A percentile compares a stretch with the other conserved stretches of the same genome.
Evolutionary conservation across 2,329 filamentous ascomycete genomes (phyloP).

Genomic region (Orbilia javanica): DNA sequence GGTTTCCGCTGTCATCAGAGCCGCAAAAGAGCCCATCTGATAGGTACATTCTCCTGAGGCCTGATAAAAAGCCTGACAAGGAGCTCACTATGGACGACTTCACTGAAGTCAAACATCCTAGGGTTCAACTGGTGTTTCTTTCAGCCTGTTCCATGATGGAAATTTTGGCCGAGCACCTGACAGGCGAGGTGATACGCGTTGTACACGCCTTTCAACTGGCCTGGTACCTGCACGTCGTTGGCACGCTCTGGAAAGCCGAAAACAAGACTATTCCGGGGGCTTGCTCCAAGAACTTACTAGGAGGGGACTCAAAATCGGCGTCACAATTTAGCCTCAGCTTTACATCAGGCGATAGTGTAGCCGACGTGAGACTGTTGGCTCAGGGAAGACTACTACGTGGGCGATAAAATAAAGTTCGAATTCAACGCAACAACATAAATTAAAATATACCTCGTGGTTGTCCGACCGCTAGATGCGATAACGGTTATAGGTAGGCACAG

Average conservation of each 20-base stretch:
- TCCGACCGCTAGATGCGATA: no score
- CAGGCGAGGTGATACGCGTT: slow-evolving; percentile 64
- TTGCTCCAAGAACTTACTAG: not conserved
- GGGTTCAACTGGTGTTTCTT: slow-evolving; percentile 64
- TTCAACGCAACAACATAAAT: no score
- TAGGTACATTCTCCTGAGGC: slow-evolving; percentile 1
- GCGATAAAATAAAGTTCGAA: no score
- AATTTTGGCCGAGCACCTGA: slow-evolving; percentile 59
- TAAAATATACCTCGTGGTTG: no score
- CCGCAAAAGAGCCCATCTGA: slow-evolving; percentile 18
- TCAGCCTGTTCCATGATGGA: slow-evolving; percentile 65
- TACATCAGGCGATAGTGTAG: not conserved
- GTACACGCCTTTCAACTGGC: slow-evolving; percentile 65
- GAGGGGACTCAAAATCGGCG: not conserved
- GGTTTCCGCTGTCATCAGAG: no score
- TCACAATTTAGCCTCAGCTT: not conserved
- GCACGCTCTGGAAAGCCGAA: slow-evolving; percentile 63
- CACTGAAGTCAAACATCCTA: not conserved
- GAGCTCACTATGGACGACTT: slow-evolving; percentile 5
- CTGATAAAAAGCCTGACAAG: not conserved
- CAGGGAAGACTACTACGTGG: no score
- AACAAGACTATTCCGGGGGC: slow-evolving; percentile 49
- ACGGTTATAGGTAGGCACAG: no score
- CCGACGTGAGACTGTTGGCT: no score
- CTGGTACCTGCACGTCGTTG: slow-evolving; percentile 64